Evolutionary conservation across 805 yeast genomes (phyloP).

Genomic region (Starmerella tilneyi): DNA sequence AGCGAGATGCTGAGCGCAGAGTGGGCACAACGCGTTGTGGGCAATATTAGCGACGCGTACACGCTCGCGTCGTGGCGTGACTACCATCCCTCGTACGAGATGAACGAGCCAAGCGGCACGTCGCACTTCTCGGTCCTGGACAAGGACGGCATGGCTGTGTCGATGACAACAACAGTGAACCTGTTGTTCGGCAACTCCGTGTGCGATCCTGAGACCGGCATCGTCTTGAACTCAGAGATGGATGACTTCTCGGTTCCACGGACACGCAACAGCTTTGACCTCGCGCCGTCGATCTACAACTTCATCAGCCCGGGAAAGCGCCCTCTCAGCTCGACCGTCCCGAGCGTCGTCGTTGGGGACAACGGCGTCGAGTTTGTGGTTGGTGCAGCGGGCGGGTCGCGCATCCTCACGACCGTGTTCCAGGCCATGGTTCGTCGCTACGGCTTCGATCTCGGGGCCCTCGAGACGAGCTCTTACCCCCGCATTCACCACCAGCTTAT

Average conservation of each 20-base stretch:
- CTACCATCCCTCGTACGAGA: constrained; percentile 69
- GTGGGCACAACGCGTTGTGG: constrained; percentile 48
- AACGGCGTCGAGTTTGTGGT: constrained; percentile 48
- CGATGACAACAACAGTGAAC: constrained; percentile 83
- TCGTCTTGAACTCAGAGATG: constrained; percentile 82
- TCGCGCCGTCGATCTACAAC: constrained; percentile 73
- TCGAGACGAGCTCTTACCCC: constrained; percentile 68
- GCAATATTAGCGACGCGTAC: constrained; percentile 43
- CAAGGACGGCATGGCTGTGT: constrained; percentile 60
- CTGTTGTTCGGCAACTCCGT: constrained; percentile 72
- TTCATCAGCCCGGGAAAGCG: constrained; percentile 64
- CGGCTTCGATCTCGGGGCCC: constrained; percentile 46
- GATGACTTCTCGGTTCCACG: constrained; percentile 80
- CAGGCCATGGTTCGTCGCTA: constrained; percentile 65
- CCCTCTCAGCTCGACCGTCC: constrained; percentile 77
- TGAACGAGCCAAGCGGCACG: constrained; percentile 80
- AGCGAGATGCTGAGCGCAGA: constrained; percentile 38
- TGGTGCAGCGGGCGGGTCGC: constrained; percentile 93
- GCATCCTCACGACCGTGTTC: constrained; percentile 71
- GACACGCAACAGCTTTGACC: constrained; percentile 61
- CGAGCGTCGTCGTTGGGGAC: constrained; percentile 46
- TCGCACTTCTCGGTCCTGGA: constrained; percentile 80
- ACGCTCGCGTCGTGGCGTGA: constrained; percentile 57
- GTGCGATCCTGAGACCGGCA: constrained; percentile 71
- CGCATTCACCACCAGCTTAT: constrained; percentile 81